phyloP scores from a whole-genome alignment of 176 grass and related monocot genomes.

The Tillandsia leiboldiana region DNA sequence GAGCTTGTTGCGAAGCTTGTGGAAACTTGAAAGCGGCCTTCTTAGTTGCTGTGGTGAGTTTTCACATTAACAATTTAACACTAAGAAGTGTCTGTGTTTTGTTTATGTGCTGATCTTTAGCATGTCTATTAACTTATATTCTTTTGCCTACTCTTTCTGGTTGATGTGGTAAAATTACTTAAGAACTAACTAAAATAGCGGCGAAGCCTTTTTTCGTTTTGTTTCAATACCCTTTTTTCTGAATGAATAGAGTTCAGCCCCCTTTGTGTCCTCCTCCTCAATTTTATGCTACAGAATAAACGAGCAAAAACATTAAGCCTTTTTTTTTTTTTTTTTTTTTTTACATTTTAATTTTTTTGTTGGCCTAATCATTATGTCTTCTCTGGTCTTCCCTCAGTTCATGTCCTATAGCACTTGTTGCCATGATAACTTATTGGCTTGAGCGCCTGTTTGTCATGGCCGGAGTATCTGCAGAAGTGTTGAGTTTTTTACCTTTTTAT shows the following conservation, averaged over 20 bases:
- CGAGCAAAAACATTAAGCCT: not conserved
- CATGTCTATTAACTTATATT: not conserved
- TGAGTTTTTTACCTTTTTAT: no score
- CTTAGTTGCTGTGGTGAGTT: slow-evolving; percentile 94
- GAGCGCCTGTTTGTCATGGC: not conserved
- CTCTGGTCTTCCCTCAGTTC: not conserved
- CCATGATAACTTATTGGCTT: not conserved
- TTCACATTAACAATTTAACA: slow-evolving; percentile 4
- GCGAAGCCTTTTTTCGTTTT: not conserved
- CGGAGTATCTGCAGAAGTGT: no score
- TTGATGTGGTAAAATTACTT: not conserved
- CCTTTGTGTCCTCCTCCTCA: not conserved
- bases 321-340: not conserved
- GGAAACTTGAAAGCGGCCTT: slow-evolving; percentile 97
- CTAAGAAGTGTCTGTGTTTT: not conserved
- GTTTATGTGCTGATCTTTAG: not conserved
- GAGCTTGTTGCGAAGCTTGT: slow-evolving; percentile 96
- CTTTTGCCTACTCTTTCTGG: not conserved
- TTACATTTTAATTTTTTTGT: not conserved
- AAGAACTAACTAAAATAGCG: no score
- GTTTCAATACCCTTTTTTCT: not conserved
- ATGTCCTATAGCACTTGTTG: not conserved
- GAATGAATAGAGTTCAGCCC: not conserved
- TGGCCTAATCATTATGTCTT: not conserved
- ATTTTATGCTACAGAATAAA: not conserved